Conservation (phyloP, 148 eudicot species). For the Chenopodium berlandieri region DNA sequence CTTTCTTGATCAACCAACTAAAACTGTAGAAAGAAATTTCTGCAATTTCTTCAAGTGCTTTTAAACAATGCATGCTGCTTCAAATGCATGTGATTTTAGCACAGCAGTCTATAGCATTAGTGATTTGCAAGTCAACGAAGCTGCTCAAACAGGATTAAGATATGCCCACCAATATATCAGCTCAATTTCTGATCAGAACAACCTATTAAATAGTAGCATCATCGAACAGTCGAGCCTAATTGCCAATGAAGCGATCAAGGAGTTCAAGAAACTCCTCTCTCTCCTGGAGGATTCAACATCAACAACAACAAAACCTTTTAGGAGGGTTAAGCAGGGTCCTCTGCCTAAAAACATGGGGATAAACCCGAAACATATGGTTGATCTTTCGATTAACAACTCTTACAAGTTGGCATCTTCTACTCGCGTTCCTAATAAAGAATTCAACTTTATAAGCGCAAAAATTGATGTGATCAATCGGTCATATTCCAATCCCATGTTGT, state of each 20-base stretch:
- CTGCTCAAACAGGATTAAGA: slow-evolving; percentile 24
- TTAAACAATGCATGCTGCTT: slow-evolving; percentile 14
- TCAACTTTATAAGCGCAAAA: slow-evolving; percentile 20
- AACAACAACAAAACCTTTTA: neutral
- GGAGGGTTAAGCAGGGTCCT: slow-evolving; percentile 30
- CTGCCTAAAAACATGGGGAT: slow-evolving; percentile 25
- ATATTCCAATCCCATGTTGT: slow-evolving; percentile 21
- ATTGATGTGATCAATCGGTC: slow-evolving; percentile 5
- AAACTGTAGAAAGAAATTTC: neutral
- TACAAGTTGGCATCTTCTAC: neutral
- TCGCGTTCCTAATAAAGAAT: slow-evolving; percentile 15
- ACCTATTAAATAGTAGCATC: neutral
- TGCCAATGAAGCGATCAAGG: slow-evolving; percentile 27
- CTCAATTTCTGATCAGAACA: slow-evolving; percentile 28
- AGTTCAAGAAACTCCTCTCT: slow-evolving; percentile 24
- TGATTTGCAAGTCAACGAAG: slow-evolving; percentile 15
- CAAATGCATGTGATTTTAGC: neutral
- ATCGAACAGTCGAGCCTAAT: slow-evolving; percentile 21
- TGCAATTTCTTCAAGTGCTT: neutral
- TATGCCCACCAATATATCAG: slow-evolving; percentile 30
- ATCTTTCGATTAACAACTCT: neutral
- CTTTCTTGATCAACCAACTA: slow-evolving; percentile 10
- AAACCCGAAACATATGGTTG: slow-evolving; percentile 25
- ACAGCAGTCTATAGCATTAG: neutral
- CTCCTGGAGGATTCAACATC: slow-evolving; percentile 16